A percentile compares a stretch with the other conserved stretches of the same genome.
Evolutionary conservation across 2,329 filamentous ascomycete genomes (phyloP).

Genomic region (Fusarium miscanthi): DNA sequence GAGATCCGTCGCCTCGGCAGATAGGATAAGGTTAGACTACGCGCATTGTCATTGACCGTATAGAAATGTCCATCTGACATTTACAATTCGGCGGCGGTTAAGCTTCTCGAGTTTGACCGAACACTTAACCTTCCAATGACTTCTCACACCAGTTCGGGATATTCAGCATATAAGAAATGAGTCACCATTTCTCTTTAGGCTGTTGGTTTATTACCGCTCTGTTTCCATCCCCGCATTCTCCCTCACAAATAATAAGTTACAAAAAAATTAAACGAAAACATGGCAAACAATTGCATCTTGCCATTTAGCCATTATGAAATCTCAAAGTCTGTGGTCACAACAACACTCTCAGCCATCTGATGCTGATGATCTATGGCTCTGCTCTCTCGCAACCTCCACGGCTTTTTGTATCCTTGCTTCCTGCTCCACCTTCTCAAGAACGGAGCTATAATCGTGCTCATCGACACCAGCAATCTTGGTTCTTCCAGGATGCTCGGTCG

Average conservation of each 20-base stretch:
- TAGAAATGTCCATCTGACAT: accelerated
- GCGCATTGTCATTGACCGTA: accelerated
- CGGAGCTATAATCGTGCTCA: accelerated
- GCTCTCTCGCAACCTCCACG: background rate
- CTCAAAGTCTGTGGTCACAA: accelerated
- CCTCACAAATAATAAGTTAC: background rate
- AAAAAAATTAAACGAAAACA: background rate
- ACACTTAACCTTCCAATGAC: accelerated
- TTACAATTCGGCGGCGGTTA: accelerated
- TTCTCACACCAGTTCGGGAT: accelerated
- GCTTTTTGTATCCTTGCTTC: accelerated
- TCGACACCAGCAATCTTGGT: accelerated
- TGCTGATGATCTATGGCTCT: background rate
- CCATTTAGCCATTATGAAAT: accelerated
- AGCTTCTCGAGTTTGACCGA: accelerated
- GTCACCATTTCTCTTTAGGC: too few relatives aligned
- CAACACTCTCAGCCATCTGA: background rate
- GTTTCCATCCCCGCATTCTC: background rate
- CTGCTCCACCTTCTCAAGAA: background rate
- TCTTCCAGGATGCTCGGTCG: accelerated
- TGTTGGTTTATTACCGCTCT: accelerated
- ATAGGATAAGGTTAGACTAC: background rate
- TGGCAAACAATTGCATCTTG: accelerated
- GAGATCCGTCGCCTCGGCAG: background rate
- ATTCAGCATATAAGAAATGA: accelerated